Conservation (phyloP, 2,329 filamentous ascomycete genomes). For the Botrytis byssoidea region DNA sequence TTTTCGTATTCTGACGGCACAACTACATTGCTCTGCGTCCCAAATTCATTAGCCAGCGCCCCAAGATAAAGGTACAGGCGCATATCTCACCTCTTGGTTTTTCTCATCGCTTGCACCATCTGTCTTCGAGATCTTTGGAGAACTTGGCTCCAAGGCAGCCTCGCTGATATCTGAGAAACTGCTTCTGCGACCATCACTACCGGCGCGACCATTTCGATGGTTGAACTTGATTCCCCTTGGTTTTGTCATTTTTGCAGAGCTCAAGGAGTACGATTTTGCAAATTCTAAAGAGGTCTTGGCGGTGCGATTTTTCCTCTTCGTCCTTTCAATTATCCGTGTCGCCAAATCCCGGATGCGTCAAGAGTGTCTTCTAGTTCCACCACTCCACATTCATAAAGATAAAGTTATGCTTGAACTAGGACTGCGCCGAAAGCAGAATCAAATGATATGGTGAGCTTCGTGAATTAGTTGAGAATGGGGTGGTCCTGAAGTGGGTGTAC, state of each 20-base stretch:
- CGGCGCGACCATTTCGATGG: conserved; percentile 38
- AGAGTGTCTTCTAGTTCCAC: neutral
- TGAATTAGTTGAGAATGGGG: neutral
- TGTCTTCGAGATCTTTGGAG: conserved; percentile 32
- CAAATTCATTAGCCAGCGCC: conserved; percentile 28
- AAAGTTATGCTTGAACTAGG: too few species aligned
- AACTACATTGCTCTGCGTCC: conserved; percentile 25
- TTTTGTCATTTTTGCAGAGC: conserved; percentile 42
- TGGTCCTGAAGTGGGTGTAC: conserved; percentile 2
- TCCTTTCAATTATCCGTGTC: conserved; percentile 9
- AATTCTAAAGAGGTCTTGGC: conserved; percentile 21
- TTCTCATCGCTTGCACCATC: conserved; percentile 40
- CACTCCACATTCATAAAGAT: neutral
- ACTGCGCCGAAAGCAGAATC: neutral
- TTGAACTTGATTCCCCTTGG: conserved; percentile 55
- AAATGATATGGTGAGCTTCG: neutral
- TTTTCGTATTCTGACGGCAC: conserved; percentile 80
- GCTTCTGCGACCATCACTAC: conserved; percentile 51
- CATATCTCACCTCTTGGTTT: conserved; percentile 6
- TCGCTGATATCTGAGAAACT: conserved; percentile 73
- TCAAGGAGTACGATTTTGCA: conserved; percentile 14
- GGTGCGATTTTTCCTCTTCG: conserved; percentile 9
- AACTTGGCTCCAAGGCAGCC: conserved; percentile 46
- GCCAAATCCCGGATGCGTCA: conserved; percentile 17
- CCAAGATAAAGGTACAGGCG: neutral